Evolutionary conservation across 805 yeast genomes (phyloP).

Genomic region (Wickerhamiella brachini): DNA sequence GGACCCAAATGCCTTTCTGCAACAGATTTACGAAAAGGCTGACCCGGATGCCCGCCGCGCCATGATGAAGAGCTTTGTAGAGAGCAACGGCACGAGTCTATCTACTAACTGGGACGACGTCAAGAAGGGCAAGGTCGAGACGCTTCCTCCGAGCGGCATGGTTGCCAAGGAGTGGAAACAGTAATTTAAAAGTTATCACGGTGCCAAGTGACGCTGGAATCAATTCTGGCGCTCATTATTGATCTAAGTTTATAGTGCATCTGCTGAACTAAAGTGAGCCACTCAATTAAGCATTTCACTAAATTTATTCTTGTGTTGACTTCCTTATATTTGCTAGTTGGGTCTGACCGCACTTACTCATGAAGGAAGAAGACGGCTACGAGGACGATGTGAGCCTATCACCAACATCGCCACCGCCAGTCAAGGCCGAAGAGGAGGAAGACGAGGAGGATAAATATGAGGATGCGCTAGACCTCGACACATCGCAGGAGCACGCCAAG

Average conservation of each 20-base stretch:
- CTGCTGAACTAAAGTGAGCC: too few species aligned
- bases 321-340: too few species aligned
- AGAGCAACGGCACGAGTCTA: constrained; percentile 84
- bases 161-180: constrained; percentile 37
- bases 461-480: constrained; percentile 68
- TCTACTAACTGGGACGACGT: constrained; percentile 94
- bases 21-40: constrained; percentile 56
- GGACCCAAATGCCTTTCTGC: constrained; percentile 49
- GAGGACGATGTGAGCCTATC: constrained; percentile 28
- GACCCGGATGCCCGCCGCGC: constrained; percentile 84
- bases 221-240: too few species aligned
- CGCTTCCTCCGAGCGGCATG: constrained; percentile 65
- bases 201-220: too few species aligned
- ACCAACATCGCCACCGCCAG: constrained; percentile 21
- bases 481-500: constrained; percentile 47
- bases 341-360: neutral
- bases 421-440: constrained; percentile 21
- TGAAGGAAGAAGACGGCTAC: constrained; percentile 11
- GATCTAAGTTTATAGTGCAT: too few species aligned
- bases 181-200: too few species aligned
- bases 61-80: constrained; percentile 92
- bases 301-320: too few species aligned
- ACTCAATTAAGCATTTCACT: too few species aligned
- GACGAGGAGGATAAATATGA: constrained; percentile 32
- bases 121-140: constrained; percentile 44